Conservation (phyloP, 2,329 filamentous ascomycete genomes). For the Albifimbria verrucaria region DNA sequence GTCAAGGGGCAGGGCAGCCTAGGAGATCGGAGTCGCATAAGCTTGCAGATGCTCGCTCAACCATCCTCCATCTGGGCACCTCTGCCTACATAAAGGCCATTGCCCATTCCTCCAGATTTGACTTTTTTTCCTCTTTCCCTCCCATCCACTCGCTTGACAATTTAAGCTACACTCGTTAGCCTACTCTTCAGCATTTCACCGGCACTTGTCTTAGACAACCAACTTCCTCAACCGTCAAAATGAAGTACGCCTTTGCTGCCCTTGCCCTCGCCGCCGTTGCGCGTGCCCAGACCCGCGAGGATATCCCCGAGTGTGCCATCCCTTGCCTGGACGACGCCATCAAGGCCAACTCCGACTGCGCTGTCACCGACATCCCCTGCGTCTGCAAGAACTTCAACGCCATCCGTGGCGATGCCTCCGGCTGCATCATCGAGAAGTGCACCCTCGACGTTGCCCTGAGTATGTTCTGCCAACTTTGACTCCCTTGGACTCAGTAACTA, state of each 20-base stretch:
- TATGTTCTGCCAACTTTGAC: conserved; percentile 21
- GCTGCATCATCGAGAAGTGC: conserved; percentile 33
- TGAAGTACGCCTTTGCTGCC: conserved; percentile 34
- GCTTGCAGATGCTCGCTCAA: not conserved
- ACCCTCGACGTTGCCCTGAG: conserved; percentile 33
- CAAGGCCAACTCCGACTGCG: conserved; percentile 26
- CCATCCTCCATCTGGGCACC: not conserved
- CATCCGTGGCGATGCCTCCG: conserved; percentile 27
- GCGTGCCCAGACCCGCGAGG: conserved; percentile 28
- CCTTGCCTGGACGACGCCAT: conserved; percentile 32
- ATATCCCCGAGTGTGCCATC: conserved; percentile 36
- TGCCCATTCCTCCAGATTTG: conserved; percentile 11
- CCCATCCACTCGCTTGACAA: conserved; percentile 28
- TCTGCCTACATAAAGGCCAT: conserved; percentile 26
- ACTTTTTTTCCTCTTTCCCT: conserved; percentile 12
- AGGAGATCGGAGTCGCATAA: not conserved
- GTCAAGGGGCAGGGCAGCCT: not conserved
- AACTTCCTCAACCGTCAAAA: conserved; percentile 23
- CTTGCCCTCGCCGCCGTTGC: conserved; percentile 30
- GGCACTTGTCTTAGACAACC: conserved; percentile 8
- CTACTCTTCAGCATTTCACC: conserved; percentile 9
- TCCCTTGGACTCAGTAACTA: conserved; percentile 6
- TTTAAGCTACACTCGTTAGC: conserved; percentile 27
- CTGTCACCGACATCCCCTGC: conserved; percentile 29
- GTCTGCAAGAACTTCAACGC: conserved; percentile 29